Evolutionary conservation across 495 filamentous ascomycete genomes (phyloP).

Genomic region (Penicillium roqueforti): DNA sequence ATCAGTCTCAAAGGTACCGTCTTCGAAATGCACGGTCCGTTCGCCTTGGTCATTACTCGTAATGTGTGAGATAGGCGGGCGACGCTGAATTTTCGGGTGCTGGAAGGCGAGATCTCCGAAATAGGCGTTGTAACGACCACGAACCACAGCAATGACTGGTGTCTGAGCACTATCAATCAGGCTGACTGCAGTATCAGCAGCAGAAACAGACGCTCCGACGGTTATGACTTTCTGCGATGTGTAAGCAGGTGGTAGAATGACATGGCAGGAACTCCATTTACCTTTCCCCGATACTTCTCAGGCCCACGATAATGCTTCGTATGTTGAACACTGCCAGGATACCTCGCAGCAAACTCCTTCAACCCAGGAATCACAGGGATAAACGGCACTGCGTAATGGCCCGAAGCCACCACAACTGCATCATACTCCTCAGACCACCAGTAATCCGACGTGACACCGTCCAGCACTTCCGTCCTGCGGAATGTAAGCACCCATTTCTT

Average conservation of each 20-base stretch:
- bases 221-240: conserved; percentile 35
- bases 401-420: conserved; percentile 74
- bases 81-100: conserved; percentile 43
- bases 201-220: conserved; percentile 43
- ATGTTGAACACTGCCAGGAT: conserved; percentile 37
- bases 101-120: conserved; percentile 51
- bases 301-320: conserved; percentile 40
- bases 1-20: conserved; percentile 42
- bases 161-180: conserved; percentile 29
- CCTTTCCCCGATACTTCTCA: conserved; percentile 37
- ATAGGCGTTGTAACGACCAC: conserved; percentile 45
- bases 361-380: conserved; percentile 56
- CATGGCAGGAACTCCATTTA: not conserved
- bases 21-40: conserved; percentile 42
- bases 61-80: conserved; percentile 45
- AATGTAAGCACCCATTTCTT: conserved; percentile 37
- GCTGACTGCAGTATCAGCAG: conserved; percentile 38
- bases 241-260: conserved; percentile 4
- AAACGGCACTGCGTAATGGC: conserved; percentile 71
- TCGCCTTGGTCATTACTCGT: conserved; percentile 31
- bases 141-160: conserved; percentile 38
- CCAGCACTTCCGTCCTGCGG: conserved; percentile 21
- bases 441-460: conserved; percentile 27
- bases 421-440: conserved; percentile 54
- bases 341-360: conserved; percentile 31